These are phyloP conservation scores for Lasiosphaeria ovina DNA, from an alignment of 495 filamentous ascomycete species.

Conservation along the genomic window DNA sequence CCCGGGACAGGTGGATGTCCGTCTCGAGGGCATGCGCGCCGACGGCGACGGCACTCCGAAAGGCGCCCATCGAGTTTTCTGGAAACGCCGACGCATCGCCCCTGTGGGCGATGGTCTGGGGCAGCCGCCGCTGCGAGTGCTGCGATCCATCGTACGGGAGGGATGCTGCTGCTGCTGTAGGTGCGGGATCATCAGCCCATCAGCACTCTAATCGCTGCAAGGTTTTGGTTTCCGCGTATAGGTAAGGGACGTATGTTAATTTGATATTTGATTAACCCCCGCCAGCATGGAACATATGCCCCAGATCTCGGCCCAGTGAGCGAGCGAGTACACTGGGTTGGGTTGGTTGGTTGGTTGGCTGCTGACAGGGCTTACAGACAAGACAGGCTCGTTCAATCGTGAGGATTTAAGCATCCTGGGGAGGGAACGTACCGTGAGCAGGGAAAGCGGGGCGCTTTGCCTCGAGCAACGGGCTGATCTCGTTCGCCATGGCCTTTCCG, in stretches of 20 bases:
- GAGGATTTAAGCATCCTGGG: neutral
- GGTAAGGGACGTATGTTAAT: too few species aligned
- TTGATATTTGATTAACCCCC: too few species aligned
- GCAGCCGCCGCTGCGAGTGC: conserved; percentile 34
- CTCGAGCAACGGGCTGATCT: neutral
- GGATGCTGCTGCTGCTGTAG: neutral
- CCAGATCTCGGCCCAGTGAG: too few species aligned
- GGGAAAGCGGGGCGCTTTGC: neutral
- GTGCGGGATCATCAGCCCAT: too few species aligned
- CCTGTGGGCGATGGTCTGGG: conserved; percentile 81
- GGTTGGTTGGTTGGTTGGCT: too few species aligned
- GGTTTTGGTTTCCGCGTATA: too few species aligned
- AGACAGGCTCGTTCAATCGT: too few species aligned
- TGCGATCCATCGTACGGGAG: neutral
- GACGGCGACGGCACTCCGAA: conserved; percentile 65
- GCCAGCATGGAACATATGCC: too few species aligned
- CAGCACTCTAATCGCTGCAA: too few species aligned
- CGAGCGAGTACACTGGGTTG: too few species aligned
- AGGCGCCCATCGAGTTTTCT: conserved; percentile 83
- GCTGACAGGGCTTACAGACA: too few species aligned
- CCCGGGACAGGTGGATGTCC: conserved; percentile 78
- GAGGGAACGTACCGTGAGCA: neutral
- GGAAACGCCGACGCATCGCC: conserved; percentile 77
- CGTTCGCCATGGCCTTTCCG: neutral
- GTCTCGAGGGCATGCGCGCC: conserved; percentile 84